These are phyloP conservation scores for Fusarium agapanthi DNA, from an alignment of 2,329 filamentous ascomycete genomes.

Conservation along the genomic window DNA sequence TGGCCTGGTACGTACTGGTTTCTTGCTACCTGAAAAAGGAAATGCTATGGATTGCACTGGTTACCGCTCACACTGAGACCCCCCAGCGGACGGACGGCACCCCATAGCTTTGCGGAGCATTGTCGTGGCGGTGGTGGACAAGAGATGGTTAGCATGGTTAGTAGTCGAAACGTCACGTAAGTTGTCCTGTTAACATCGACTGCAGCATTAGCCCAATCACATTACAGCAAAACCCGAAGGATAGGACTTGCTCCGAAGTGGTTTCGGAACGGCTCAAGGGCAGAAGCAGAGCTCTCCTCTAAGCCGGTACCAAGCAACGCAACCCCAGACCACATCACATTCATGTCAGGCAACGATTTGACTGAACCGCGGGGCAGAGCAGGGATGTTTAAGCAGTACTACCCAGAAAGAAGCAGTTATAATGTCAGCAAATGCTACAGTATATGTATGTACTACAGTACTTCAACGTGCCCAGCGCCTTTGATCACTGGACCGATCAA, in stretches of 20 bases:
- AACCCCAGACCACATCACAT: constrained; percentile 5
- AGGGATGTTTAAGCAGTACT: constrained; percentile 8
- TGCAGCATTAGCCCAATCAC: not conserved
- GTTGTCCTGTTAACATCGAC: constrained; percentile 11
- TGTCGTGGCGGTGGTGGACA: constrained; percentile 28
- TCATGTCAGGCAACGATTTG: not conserved
- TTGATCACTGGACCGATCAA: not conserved
- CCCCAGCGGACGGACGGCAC: constrained; percentile 10
- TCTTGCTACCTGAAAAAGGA: not conserved
- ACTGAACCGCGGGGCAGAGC: constrained; percentile 20
- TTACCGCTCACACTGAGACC: constrained; percentile 17
- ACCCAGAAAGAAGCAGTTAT: not conserved
- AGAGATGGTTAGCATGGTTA: constrained; percentile 12
- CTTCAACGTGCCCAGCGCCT: not conserved
- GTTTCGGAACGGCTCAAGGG: constrained; percentile 22
- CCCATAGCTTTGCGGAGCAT: constrained; percentile 28
- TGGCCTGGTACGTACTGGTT: not conserved
- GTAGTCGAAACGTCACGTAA: constrained; percentile 35
- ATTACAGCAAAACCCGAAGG: not conserved
- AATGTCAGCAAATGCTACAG: not conserved
- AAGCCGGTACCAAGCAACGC: constrained; percentile 13
- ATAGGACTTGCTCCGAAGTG: not conserved
- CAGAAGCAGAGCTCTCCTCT: constrained; percentile 5
- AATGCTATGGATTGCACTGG: constrained; percentile 10
- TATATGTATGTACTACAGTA: not conserved